Evolutionary conservation across 768 basidiomycete species (phyloP), one percentile per base, ranked within the genome.

Genomic region (Trichaptum fuscoviolaceum): DNA sequence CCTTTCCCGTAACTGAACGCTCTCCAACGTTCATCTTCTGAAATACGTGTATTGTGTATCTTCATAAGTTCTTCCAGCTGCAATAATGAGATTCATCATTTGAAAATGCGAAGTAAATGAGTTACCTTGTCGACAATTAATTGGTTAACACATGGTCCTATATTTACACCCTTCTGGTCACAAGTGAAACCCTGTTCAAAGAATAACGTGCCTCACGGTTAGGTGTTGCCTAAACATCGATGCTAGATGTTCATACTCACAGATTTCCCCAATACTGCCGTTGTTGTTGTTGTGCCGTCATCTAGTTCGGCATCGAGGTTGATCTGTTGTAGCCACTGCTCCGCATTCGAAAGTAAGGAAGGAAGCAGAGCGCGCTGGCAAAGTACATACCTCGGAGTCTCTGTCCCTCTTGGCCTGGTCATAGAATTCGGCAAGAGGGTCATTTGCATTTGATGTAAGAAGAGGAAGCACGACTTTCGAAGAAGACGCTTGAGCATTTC

Each of bases 111-210:
- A 15, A 34, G 57, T 20, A 62, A 17, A 24, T 25, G 10, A 17
- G 72, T 26, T 68, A 86, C 91, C 82, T 91, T 91, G 71, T 89
- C 87, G 35, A 92, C 81, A 61, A 94, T 83, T 70, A 88, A 84
- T 73, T 92, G 88, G 71, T 94, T 94, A 2, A 80, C 79, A 66
- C 85, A 87, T 4, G 72, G 71, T 0, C 64, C 70, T 17, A 67
- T 70, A 59, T 72, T 75, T 0, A 67, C 71, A 27, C 78, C 78
- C 69, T 82, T 84, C 18, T 76, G 76, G 68, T 93, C 90, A 72
- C 89, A 90, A 17, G 85, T 77, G 76, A 85, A 93, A n/a, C 85
- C 85, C 88, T 91, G 63, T 23, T 27, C 9, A 63, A 2, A 61
- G 18, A 25, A 61, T 61, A 2, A 61, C n/a, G 23, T 18, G 15